Evolutionary conservation across 805 yeast species (phyloP).

Genomic region (Yarrowia deformans): DNA sequence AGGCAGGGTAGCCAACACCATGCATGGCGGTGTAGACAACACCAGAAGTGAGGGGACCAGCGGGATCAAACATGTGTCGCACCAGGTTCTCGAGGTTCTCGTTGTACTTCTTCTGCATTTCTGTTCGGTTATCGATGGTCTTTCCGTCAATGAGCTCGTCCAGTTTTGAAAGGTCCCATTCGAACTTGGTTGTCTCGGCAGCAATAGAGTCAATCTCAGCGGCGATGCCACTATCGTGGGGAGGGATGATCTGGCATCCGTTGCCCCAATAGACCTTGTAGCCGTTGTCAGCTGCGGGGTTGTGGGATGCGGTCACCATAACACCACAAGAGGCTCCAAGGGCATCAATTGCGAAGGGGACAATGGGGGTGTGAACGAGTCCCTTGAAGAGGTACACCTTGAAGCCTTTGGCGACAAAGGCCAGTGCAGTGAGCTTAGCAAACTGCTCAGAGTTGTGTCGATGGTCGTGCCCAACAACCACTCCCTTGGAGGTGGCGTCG

Average conservation of each 20-base stretch:
- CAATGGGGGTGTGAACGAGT: slow-evolving; percentile 83
- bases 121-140: slow-evolving; percentile 40
- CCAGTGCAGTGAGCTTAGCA: slow-evolving; percentile 80
- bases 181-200: slow-evolving; percentile 65
- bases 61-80: slow-evolving; percentile 7
- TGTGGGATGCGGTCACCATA: slow-evolving; percentile 52
- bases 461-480: slow-evolving; percentile 93
- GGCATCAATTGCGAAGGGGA: slow-evolving; percentile 81
- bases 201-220: slow-evolving; percentile 64
- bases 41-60: slow-evolving; percentile 40
- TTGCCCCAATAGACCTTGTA: slow-evolving; percentile 92
- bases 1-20: slow-evolving; percentile 79
- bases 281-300: slow-evolving; percentile 72
- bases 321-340: slow-evolving; percentile 71
- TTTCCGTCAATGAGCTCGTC: slow-evolving; percentile 44
- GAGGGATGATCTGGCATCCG: slow-evolving; percentile 96
- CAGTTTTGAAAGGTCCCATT: slow-evolving; percentile 52
- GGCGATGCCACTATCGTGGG: slow-evolving; percentile 82
- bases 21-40: slow-evolving; percentile 94
- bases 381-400: slow-evolving; percentile 60
- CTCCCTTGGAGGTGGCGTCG: slow-evolving; percentile 51
- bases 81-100: slow-evolving; percentile 16
- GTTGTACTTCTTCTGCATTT: slow-evolving; percentile 22
- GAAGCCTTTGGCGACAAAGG: slow-evolving; percentile 72
- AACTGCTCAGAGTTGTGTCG: slow-evolving; percentile 78